These are phyloP conservation scores for Pseudopithomyces maydicus DNA, from an alignment of 2,329 filamentous ascomycete species.

Conservation along the genomic window DNA sequence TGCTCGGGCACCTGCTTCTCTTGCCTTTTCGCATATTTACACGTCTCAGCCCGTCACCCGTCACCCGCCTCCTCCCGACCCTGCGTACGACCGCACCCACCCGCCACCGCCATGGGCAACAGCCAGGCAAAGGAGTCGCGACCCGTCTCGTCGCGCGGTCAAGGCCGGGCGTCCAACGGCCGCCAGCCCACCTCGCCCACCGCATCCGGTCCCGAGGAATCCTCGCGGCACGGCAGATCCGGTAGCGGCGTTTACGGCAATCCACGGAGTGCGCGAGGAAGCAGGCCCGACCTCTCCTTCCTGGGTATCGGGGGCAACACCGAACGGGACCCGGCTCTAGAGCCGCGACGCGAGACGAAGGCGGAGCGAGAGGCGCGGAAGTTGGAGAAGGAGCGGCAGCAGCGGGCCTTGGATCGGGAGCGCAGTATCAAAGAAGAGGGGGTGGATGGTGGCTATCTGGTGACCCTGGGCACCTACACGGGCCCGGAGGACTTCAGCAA, in stretches of 20 bases:
- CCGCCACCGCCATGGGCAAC: constrained; percentile 49
- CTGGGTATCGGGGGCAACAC: constrained; percentile 58
- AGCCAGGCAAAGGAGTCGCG: constrained; percentile 55
- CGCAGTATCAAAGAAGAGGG: constrained; percentile 89
- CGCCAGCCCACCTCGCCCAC: constrained; percentile 40
- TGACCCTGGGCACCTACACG: constrained; percentile 92
- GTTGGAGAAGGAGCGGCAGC: constrained; percentile 77
- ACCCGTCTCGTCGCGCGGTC: constrained; percentile 37
- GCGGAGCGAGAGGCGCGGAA: constrained; percentile 88
- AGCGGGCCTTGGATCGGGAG: constrained; percentile 82
- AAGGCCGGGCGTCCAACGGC: constrained; percentile 38
- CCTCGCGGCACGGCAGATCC: constrained; percentile 34
- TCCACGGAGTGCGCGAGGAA: constrained; percentile 56
- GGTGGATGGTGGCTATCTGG: constrained; percentile 91
- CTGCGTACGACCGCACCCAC: constrained; percentile 9
- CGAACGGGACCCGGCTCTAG: constrained; percentile 57
- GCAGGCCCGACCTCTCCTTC: constrained; percentile 64
- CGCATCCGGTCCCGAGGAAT: constrained; percentile 26
- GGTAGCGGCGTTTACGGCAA: constrained; percentile 47
- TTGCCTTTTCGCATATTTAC: constrained; percentile 8
- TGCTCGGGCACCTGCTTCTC: constrained; percentile 13
- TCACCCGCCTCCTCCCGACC: constrained; percentile 19
- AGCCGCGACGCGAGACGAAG: constrained; percentile 80
- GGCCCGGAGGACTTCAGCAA: constrained; percentile 95
- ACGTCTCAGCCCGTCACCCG: constrained; percentile 25